These are phyloP conservation scores for Trypanosoma grayi DNA, from an alignment of 208 protist genomes.

Conservation along the genomic window DNA sequence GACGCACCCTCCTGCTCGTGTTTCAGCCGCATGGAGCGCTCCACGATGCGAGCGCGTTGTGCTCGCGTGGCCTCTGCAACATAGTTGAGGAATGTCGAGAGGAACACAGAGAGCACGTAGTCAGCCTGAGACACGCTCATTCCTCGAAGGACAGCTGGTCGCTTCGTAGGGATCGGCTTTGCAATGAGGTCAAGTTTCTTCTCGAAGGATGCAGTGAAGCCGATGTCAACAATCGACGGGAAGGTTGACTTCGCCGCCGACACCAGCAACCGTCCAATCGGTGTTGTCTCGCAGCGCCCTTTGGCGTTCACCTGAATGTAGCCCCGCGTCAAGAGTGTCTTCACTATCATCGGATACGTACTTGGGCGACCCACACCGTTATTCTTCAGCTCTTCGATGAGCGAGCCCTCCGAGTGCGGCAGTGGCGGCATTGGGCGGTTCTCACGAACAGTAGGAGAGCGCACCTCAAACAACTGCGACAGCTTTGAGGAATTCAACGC, in stretches of 20 bases:
- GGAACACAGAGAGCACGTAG: conserved; percentile 82
- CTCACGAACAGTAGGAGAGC: conserved; percentile 44
- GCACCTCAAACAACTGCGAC: conserved; percentile 27
- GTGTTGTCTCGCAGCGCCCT: conserved; percentile 80
- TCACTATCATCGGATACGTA: conserved; percentile 91
- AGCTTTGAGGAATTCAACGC: conserved; percentile 13
- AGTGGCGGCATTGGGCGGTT: conserved; percentile 59
- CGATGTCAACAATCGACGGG: conserved; percentile 89
- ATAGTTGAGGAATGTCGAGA: conserved; percentile 84
- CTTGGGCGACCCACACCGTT: conserved; percentile 87
- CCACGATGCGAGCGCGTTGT: conserved; percentile 64
- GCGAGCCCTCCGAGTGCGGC: conserved; percentile 74
- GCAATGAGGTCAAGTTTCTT: conserved; percentile 87
- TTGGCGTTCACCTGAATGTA: conserved; percentile 80
- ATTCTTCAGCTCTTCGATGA: conserved; percentile 88
- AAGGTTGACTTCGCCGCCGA: conserved; percentile 71
- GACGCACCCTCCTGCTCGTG: conserved; percentile 31
- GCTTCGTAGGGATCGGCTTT: conserved; percentile 42
- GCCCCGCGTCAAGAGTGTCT: conserved; percentile 78
- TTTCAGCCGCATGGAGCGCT: conserved; percentile 61
- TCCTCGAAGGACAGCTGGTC: conserved; percentile 2
- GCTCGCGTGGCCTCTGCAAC: conserved; percentile 76
- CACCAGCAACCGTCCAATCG: conserved; percentile 70
- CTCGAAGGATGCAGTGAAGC: conserved; percentile 86
- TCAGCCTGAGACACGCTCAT: conserved; percentile 58